Evolutionary conservation across 2,329 filamentous ascomycete species (phyloP).

Genomic region (Incumbomyces delicatus): DNA sequence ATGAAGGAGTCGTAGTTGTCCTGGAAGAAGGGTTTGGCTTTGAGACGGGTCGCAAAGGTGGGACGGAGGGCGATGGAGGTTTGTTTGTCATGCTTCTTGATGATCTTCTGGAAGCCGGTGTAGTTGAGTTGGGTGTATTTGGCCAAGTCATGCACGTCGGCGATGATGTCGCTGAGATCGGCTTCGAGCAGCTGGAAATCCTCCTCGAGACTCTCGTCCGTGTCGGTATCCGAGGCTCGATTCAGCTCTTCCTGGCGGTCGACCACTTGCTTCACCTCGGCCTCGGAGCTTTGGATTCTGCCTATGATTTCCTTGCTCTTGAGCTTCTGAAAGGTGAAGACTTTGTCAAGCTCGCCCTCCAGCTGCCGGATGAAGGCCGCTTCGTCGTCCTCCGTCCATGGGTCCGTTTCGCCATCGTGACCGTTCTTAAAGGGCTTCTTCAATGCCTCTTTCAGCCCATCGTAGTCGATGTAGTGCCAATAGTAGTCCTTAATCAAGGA

Average conservation of each 20-base stretch:
- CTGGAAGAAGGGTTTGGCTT: conserved; percentile 96
- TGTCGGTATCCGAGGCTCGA: conserved; percentile 34
- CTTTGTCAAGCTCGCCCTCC: conserved; percentile 90
- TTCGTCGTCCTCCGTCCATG: conserved; percentile 90
- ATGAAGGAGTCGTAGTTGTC: conserved; percentile 97
- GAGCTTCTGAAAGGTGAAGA: conserved; percentile 93
- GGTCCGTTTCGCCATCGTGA: conserved; percentile 43
- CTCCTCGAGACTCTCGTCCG: conserved; percentile 53
- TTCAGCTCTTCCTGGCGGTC: conserved; percentile 52
- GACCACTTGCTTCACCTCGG: conserved; percentile 82
- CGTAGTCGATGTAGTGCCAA: conserved; percentile 98
- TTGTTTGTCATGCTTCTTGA: conserved; percentile 99
- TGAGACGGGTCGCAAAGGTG: conserved; percentile 88
- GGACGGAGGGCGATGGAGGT: conserved; percentile 88
- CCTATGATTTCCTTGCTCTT: conserved; percentile 94
- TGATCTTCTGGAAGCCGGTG: conserved; percentile 98
- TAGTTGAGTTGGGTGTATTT: conserved; percentile 99
- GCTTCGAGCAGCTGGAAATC: conserved; percentile 92
- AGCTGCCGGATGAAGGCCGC: conserved; percentile 75
- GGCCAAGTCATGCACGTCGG: conserved; percentile 92
- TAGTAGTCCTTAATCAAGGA: conserved; percentile 95
- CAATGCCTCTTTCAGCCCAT: conserved; percentile 78
- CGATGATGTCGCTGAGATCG: conserved; percentile 93
- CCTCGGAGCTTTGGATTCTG: conserved; percentile 76
- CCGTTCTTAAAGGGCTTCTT: conserved; percentile 58